Evolutionary conservation across 2,329 filamentous ascomycete genomes (phyloP), one percentile per base, ranked within the genome.

Genomic region (Tricladium varicosporioides): DNA sequence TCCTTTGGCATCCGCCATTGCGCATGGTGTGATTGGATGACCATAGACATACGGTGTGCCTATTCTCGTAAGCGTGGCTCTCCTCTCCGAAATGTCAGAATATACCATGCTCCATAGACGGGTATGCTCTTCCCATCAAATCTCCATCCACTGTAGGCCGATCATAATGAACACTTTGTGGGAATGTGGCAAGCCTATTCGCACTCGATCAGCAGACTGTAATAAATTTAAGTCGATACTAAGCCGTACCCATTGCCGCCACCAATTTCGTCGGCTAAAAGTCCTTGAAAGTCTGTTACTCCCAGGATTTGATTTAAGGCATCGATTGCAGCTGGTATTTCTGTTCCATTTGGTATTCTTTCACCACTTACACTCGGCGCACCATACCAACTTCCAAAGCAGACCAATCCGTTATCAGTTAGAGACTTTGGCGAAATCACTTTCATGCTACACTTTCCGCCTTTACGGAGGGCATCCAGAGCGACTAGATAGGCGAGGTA

Each of bases 231-330:
- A 48, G 16, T 7, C 22, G 3, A 27, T 27, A 27, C 22, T 22
- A 16, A 27, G 33, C n/a, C 47, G 33, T 33, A 49, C 47, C 85
- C 84, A 60, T 87, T 87, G 1, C 77, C 79, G 5, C 85, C 85
- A 14, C 85, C 85, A 56, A 87, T 84, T 62, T 88, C 84, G 2
- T 86, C 65, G 1, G 80, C 76, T 58, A 87, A 82, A 40, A 78
- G 63, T 5, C 67, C 73, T 22, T 73, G 60, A 36, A 75, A 69
- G 0, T 65, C 60, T n/a, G 68, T 63, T 10, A 69, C 65, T 2
- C 70, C 70, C 18, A 70, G 50, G 9, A 73, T 66, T 45, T 67
- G 72, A 11, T 67, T 70, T 1, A 73, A 59, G 2, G 71, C 71
- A 43, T 75, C 69, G 46, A 75, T 73, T 1, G 72, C 74, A n/a